These are phyloP conservation scores for Termitomyces sp. DNA, from an alignment of 768 basidiomycete genomes.

Conservation along the genomic window DNA sequence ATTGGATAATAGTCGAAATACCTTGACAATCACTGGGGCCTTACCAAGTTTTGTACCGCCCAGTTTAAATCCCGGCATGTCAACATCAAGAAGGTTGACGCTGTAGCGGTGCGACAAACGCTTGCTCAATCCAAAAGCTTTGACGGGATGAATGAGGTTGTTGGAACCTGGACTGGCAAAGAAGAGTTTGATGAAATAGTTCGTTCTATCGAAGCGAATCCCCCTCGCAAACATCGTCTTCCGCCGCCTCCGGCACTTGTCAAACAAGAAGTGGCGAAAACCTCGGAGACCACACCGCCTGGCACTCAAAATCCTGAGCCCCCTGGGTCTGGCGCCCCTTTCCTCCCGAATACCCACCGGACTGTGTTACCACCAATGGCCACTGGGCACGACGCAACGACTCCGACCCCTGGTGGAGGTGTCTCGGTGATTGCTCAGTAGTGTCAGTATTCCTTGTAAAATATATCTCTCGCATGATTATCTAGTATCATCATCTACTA, in stretches of 20 bases:
- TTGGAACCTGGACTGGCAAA: conserved; percentile 54
- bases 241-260: conserved; percentile 17
- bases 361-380: conserved; percentile 32
- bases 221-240: conserved; percentile 30
- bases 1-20: conserved; percentile 48
- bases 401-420: conserved; percentile 33
- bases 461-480: not conserved
- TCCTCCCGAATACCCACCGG: conserved; percentile 35
- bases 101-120: conserved; percentile 46
- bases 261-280: conserved; percentile 18
- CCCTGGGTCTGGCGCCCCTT: conserved; percentile 46
- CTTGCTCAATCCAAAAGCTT: conserved; percentile 61
- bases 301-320: conserved; percentile 56
- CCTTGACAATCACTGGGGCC: conserved; percentile 72
- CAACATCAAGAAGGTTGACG: conserved; percentile 51
- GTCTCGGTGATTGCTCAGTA: conserved; percentile 7
- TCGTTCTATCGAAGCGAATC: conserved; percentile 42
- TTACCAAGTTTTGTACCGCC: conserved; percentile 82
- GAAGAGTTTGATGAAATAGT: conserved; percentile 55
- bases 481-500: not conserved
- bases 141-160: conserved; percentile 44
- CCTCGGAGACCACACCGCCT: conserved; percentile 36
- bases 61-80: conserved; percentile 73
- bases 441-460: not conserved
- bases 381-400: conserved; percentile 38